These are phyloP conservation scores for Penicillium maclennaniae DNA, from an alignment of 495 filamentous ascomycete genomes.

Conservation along the genomic window DNA sequence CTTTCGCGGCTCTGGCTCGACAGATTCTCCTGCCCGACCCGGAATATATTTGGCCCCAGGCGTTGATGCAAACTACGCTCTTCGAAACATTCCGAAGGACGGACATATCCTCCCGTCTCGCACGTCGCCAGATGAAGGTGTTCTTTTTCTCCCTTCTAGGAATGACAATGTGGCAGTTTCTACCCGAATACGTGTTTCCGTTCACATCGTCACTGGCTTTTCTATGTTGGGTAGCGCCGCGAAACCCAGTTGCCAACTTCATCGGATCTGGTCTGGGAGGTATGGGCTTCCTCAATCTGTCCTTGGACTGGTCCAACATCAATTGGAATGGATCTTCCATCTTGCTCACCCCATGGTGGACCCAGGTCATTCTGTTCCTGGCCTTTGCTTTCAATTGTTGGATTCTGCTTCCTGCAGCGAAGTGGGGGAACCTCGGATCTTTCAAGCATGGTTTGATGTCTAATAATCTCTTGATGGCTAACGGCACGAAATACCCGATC, in stretches of 20 bases:
- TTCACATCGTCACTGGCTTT: constrained; percentile 55
- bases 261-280: constrained; percentile 54
- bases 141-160: constrained; percentile 51
- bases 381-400: constrained; percentile 54
- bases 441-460: constrained; percentile 52
- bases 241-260: constrained; percentile 53
- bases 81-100: constrained; percentile 54
- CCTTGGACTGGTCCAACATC: constrained; percentile 56
- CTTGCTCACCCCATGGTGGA: constrained; percentile 54
- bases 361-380: constrained; percentile 49
- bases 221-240: constrained; percentile 58
- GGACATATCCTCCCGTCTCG: constrained; percentile 44
- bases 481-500: constrained; percentile 49
- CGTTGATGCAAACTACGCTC: constrained; percentile 51
- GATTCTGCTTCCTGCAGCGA: constrained; percentile 52
- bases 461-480: constrained; percentile 47
- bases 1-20: constrained; percentile 51
- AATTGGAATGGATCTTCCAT: constrained; percentile 48
- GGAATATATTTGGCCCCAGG: constrained; percentile 47
- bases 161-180: constrained; percentile 55
- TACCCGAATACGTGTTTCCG: constrained; percentile 56
- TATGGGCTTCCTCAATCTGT: constrained; percentile 56
- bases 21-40: constrained; percentile 55
- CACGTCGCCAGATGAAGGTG: constrained; percentile 50
- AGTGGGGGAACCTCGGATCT: constrained; percentile 50